Base-by-base conservation (phyloP, 2,329 filamentous ascomycete genomes). In the Claviceps africana region DNA sequence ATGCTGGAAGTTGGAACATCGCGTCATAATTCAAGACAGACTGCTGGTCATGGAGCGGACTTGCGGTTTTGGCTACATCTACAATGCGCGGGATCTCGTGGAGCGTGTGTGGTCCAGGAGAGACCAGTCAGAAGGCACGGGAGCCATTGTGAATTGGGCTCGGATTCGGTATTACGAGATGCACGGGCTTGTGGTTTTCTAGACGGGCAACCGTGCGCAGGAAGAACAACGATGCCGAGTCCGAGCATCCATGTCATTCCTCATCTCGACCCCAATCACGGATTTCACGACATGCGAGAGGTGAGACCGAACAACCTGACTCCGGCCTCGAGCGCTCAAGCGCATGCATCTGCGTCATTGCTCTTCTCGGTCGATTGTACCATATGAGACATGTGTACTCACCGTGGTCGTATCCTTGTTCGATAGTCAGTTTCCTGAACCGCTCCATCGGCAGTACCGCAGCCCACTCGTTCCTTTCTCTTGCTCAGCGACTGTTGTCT, bases 401-500 rank as follows among this genome's bases (percentile, higher is more conserved):
- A n/a, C 70, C 71, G 65, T 71, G 77, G 64, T 67, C 69, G 55
- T 82, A 82, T 70, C 82, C 81, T 60, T 83, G 79, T 55, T 81
- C 76, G 51, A 83, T 82, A 0, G 79, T 83, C 52, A 82, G 60
- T 60, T 79, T 80, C 2, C 74, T 70, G 44, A 69, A 72, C 56
- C 78, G 72, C 50, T 81, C 73, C 73, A 47, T 74, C 70, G 56
- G 50, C 53, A n/a, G 52, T 59, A 37, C 35, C 17, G 35, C 54
- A 58, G 21, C 53, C 56, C 5, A 60, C 59, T 8, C 58, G 53
- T 35, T 61, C 76, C 48, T 74, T 74, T 7, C 68, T n/a, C 70
- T 67, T 0, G 76, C 76, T 56, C 72, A 71, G 2, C 71, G 71
- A 42, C 72, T 72, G 1, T 76, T 74, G 0, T 70, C 67, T 58